Evolutionary conservation across 441 rosid genomes (phyloP), one percentile per base, ranked within the genome.

Genomic region (Aquilaria agallochum): DNA sequence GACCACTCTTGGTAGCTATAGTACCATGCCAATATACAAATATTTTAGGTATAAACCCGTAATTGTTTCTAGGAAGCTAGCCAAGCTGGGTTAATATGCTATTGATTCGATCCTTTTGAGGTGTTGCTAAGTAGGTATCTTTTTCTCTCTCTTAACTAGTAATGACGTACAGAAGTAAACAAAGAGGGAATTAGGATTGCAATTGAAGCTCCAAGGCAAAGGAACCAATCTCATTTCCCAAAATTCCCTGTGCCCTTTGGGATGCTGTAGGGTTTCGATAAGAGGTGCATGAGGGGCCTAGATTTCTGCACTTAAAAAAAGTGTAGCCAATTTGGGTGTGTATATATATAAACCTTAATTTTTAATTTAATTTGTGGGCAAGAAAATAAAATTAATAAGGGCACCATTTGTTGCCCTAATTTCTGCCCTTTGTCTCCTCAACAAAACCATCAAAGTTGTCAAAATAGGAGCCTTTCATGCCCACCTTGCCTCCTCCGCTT

Each of bases 351-450:
- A 20, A 20, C 20, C 20, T 20, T 20, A 20, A 20, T 20, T 20
- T 20, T 20, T 20, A 20, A 1, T 20, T 20, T 20, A 20, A 20
- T 20, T 20, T 20, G 20, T 20, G 20, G 20, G 20, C 20, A 20
- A 20, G 20, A 20, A 36, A 36, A 3, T 36, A 36, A 36, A 36
- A 7, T 36, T 36, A 36, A 36, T 4, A 7, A 59, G 60, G 46
- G 68, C 62, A 72, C 71, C 71, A 74, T 75, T 74, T 64, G 57
- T 62, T 65, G 53, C 85, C 90, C 82, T 78, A 82, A 87, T 69
- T 74, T 79, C 78, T 74, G 94, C 83, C 78, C 56, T 62, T 54
- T 82, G 94, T 87, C 87, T 83, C 88, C 90, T 77, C 80, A 84
- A 76, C 90, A 84, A 82, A 80, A 72, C 80, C 73, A 83, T 87